Conservation (phyloP, 2,329 filamentous ascomycete genomes). For the Madurella fahalii region DNA sequence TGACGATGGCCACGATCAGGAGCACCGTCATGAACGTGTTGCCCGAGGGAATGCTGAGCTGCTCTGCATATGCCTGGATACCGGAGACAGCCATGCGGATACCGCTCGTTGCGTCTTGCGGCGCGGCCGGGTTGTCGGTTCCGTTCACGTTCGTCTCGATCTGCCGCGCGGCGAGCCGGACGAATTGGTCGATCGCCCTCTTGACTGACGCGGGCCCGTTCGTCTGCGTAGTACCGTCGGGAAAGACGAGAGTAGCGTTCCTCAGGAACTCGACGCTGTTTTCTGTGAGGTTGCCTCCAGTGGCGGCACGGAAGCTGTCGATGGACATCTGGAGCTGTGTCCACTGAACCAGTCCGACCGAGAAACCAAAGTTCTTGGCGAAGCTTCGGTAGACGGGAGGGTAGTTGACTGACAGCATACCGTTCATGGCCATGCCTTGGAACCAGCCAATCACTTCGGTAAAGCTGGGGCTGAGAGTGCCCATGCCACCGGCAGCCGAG, state of each 20-base stretch:
- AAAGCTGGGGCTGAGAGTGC: constrained; percentile 76
- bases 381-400: constrained; percentile 86
- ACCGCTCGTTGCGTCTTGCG: constrained; percentile 25
- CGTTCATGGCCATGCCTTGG: constrained; percentile 89
- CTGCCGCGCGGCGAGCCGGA: constrained; percentile 51
- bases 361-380: constrained; percentile 89
- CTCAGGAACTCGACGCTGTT: constrained; percentile 70
- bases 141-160: constrained; percentile 44
- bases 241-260: constrained; percentile 71
- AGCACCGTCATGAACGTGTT: constrained; percentile 97
- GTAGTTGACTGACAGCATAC: constrained; percentile 90
- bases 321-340: constrained; percentile 74
- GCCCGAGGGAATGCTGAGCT: constrained; percentile 77
- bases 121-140: constrained; percentile 25
- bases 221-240: constrained; percentile 52
- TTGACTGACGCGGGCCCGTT: constrained; percentile 29
- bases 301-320: constrained; percentile 73
- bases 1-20: constrained; percentile 79
- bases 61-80: constrained; percentile 77
- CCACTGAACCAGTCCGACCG: constrained; percentile 80
- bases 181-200: constrained; percentile 49
- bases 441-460: constrained; percentile 84
- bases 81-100: constrained; percentile 60
- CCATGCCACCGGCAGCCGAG: constrained; percentile 46
- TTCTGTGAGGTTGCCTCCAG: constrained; percentile 82